Conservation (phyloP, 352 stramenopile species). For the Globisporangium solare region DNA sequence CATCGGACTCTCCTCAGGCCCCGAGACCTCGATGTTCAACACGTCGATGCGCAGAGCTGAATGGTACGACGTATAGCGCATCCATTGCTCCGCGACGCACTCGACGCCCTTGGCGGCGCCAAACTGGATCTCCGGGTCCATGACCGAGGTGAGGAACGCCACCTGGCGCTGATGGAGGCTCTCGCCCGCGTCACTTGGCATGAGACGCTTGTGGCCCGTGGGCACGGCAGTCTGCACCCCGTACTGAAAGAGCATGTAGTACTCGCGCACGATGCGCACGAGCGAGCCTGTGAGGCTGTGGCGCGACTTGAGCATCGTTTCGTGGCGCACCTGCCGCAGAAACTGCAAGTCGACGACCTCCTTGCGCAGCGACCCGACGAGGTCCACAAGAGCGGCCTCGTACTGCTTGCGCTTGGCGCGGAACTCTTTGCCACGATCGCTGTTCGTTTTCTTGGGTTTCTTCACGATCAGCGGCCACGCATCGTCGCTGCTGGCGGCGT, state of each 20-base stretch:
- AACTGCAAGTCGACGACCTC: slow-evolving; percentile 45
- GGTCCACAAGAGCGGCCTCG: slow-evolving; percentile 29
- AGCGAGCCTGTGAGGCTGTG: slow-evolving; percentile 36
- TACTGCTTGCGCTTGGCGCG: slow-evolving; percentile 47
- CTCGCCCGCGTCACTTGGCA: slow-evolving; percentile 7
- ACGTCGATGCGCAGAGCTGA: slow-evolving; percentile 25
- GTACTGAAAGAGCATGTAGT: slow-evolving; percentile 44
- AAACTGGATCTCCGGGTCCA: slow-evolving; percentile 37
- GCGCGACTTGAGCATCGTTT: slow-evolving; percentile 29
- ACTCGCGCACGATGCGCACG: slow-evolving; percentile 33
- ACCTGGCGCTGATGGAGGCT: slow-evolving; percentile 24
- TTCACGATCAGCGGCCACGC: too few relatives aligned
- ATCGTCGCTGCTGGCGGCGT: too few relatives aligned
- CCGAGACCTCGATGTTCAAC: slow-evolving; percentile 34
- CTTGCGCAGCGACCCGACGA: slow-evolving; percentile 33
- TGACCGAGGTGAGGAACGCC: slow-evolving; percentile 26
- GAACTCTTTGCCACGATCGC: slow-evolving; percentile 55
- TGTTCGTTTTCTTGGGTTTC: slow-evolving; percentile 46
- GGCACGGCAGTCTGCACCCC: slow-evolving; percentile 25
- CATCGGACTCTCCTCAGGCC: slow-evolving; percentile 34
- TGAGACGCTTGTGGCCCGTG: slow-evolving; percentile 29
- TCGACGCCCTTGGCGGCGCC: slow-evolving; percentile 17
- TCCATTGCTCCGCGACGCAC: slow-evolving; percentile 38
- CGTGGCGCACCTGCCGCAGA: slow-evolving; percentile 32
- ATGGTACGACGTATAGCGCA: slow-evolving; percentile 38